Conservation (phyloP, 1,284 basidiomycete genomes). For the Ganoderma sp. region DNA sequence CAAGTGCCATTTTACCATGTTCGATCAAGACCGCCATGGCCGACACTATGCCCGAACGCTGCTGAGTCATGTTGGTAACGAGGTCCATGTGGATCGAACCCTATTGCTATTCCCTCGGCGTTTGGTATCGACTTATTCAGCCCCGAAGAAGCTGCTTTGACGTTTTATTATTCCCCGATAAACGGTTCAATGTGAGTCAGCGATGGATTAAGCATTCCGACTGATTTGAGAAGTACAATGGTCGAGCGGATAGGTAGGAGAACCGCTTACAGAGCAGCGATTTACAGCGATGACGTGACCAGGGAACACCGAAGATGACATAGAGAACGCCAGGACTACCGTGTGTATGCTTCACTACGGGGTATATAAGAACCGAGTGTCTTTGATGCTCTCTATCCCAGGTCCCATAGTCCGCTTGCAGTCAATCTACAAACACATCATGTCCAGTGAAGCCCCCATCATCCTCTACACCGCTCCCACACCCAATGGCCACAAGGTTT, state of each 20-base stretch:
- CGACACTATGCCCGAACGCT: not conserved
- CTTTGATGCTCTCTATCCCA: slow-evolving; percentile 1
- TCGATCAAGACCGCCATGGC: not conserved
- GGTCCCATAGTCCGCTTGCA: not conserved
- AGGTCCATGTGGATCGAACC: not conserved
- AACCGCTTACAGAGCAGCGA: not conserved
- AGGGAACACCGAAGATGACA: not conserved
- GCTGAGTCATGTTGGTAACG: not conserved
- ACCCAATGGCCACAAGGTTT: slow-evolving; percentile 67
- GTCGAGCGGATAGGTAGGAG: not conserved
- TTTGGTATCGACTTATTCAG: not conserved
- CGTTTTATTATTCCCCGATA: not conserved
- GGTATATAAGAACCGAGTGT: not conserved
- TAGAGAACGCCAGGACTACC: not conserved
- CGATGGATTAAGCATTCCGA: not conserved
- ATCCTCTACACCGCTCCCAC: slow-evolving; percentile 68
- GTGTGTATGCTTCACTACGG: not conserved
- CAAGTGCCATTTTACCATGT: too few species aligned
- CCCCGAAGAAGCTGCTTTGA: not conserved
- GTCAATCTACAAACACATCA: slow-evolving; percentile 10
- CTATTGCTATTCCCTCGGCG: too few species aligned
- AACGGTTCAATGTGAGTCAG: not conserved
- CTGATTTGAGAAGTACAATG: not conserved
- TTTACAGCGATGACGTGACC: not conserved
- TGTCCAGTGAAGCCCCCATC: slow-evolving; percentile 50